phyloP scores from a whole-genome alignment of 495 filamentous ascomycete genomes.

The Penicillium fimorum region DNA sequence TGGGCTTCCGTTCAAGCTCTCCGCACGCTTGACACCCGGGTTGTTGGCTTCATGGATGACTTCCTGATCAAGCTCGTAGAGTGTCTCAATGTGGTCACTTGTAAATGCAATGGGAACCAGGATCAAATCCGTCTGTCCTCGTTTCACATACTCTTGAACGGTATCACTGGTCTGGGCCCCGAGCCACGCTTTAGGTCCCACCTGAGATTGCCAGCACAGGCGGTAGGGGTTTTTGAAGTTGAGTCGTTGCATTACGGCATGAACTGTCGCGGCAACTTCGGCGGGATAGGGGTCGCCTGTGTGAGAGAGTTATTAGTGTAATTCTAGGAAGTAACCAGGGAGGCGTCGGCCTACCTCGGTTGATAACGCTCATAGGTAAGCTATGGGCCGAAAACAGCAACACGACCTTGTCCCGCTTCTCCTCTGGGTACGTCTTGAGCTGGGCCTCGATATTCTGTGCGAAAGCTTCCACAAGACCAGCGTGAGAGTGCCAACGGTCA shows the following conservation, averaged over 20 bases:
- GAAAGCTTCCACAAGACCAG: conserved; percentile 86
- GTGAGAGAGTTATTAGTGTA: conserved; percentile 18
- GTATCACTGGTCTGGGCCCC: conserved; percentile 90
- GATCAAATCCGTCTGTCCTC: conserved; percentile 86
- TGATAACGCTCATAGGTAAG: conserved; percentile 94
- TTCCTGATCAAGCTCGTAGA: conserved; percentile 93
- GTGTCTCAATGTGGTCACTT: conserved; percentile 96
- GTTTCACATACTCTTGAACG: conserved; percentile 83
- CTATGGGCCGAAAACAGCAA: conserved; percentile 94
- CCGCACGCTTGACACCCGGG: conserved; percentile 76
- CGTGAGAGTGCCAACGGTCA: conserved; percentile 92
- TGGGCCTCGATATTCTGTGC: conserved; percentile 84
- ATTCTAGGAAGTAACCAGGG: not conserved
- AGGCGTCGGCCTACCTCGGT: conserved; percentile 60
- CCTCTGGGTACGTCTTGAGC: conserved; percentile 77
- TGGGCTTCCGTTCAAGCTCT: conserved; percentile 89
- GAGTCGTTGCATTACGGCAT: conserved; percentile 91
- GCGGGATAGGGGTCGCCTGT: conserved; percentile 91
- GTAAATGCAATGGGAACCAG: conserved; percentile 98
- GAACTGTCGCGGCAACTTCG: conserved; percentile 95
- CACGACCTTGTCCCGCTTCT: conserved; percentile 73
- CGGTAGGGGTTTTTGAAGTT: conserved; percentile 86
- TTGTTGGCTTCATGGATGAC: conserved; percentile 88
- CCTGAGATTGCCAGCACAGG: conserved; percentile 97
- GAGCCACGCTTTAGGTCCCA: conserved; percentile 92